phyloP scores from a whole-genome alignment of 2,329 filamentous ascomycete species.

The Aspergillus neotritici region DNA sequence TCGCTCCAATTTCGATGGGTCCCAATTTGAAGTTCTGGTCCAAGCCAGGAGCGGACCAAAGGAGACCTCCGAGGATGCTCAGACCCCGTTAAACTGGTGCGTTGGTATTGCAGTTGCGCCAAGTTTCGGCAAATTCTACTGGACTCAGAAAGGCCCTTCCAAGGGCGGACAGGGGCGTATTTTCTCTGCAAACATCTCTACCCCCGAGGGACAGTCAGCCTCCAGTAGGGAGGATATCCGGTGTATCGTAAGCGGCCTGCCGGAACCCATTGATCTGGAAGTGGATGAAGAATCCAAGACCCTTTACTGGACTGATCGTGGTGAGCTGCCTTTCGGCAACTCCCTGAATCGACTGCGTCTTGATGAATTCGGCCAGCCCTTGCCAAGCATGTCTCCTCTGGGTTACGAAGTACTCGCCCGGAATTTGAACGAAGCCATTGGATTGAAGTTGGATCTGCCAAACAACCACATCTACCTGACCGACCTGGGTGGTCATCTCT shows the following conservation, averaged over 20 bases:
- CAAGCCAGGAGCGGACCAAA: slow-evolving; percentile 25
- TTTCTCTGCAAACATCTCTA: slow-evolving; percentile 45
- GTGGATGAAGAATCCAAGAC: slow-evolving; percentile 42
- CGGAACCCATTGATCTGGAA: slow-evolving; percentile 56
- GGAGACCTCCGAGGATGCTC: slow-evolving; percentile 20
- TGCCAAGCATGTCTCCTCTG: slow-evolving; percentile 23
- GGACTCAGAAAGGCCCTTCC: slow-evolving; percentile 55
- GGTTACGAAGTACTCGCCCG: slow-evolving; percentile 20
- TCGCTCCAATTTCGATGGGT: slow-evolving; percentile 34
- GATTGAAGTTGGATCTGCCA: slow-evolving; percentile 33
- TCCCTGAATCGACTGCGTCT: slow-evolving; percentile 42
- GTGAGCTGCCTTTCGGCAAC: slow-evolving; percentile 53
- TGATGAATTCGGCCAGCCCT: slow-evolving; percentile 12
- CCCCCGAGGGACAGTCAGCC: slow-evolving; percentile 31
- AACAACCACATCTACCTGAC: slow-evolving; percentile 21
- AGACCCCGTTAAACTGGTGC: slow-evolving; percentile 44
- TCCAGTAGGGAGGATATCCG: slow-evolving; percentile 39
- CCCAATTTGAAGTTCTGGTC: slow-evolving; percentile 35
- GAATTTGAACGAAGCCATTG: slow-evolving; percentile 46
- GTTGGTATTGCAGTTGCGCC: slow-evolving; percentile 51
- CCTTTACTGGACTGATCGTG: slow-evolving; percentile 59
- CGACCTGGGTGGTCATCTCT: slow-evolving; percentile 26
- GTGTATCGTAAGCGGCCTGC: slow-evolving; percentile 41
- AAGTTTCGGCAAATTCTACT: slow-evolving; percentile 47
- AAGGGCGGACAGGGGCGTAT: slow-evolving; percentile 51